Conservation (phyloP, 306 rosid genomes). For the Cicer pinnatifidum region DNA sequence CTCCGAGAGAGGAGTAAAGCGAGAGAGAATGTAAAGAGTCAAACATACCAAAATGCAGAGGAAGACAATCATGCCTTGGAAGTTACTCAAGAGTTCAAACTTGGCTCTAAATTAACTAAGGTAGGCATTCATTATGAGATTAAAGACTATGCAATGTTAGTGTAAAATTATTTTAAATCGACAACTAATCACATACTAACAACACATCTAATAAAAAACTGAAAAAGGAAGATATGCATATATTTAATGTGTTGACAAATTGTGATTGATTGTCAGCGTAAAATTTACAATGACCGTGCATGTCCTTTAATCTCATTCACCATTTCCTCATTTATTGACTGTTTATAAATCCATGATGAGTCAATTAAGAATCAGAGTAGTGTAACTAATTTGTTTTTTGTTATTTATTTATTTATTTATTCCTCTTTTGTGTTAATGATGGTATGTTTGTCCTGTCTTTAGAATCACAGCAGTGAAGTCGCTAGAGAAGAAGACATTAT, state of each 20-base stretch:
- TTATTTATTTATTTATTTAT: background rate
- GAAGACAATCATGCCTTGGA: constrained; percentile 50
- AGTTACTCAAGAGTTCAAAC: constrained; percentile 46
- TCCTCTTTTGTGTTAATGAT: constrained; percentile 34
- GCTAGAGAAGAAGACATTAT: constrained; percentile 45
- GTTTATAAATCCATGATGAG: constrained; percentile 24
- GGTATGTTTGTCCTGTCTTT: constrained; percentile 38
- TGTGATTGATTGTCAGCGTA: too few relatives aligned
- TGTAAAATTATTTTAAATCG: too few relatives aligned
- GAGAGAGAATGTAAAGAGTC: constrained; percentile 40
- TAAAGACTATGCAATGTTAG: too few relatives aligned
- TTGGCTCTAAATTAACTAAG: constrained; percentile 54
- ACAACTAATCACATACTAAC: too few relatives aligned
- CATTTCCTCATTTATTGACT: constrained; percentile 32
- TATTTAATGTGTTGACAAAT: too few relatives aligned
- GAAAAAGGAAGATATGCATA: too few relatives aligned
- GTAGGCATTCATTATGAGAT: constrained; percentile 45
- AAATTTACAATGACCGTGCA: too few relatives aligned
- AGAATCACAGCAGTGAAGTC: constrained; percentile 56
- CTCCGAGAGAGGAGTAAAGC: constrained; percentile 42
- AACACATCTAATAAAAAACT: too few relatives aligned
- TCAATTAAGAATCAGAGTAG: constrained; percentile 23
- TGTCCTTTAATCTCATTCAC: constrained; percentile 6
- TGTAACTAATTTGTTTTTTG: constrained; percentile 1
- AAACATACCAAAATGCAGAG: constrained; percentile 38